These are phyloP conservation scores for Paecilomyces sp. DNA, from an alignment of 2,329 filamentous ascomycete species.

Conservation along the genomic window DNA sequence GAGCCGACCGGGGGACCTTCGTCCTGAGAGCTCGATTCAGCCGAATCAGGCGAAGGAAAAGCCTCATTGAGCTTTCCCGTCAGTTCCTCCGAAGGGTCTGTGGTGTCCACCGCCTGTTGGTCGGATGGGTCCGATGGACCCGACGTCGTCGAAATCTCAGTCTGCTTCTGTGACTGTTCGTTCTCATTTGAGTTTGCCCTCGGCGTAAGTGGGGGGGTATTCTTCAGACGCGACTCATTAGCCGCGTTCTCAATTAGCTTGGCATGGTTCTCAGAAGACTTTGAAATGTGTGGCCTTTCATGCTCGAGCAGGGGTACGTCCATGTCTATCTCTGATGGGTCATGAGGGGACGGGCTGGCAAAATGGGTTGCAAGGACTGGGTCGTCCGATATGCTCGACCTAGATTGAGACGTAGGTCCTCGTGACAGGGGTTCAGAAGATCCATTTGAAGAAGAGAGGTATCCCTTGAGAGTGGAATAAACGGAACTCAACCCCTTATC, in stretches of 20 bases:
- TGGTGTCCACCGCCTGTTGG: constrained; percentile 13
- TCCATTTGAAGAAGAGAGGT: constrained; percentile 31
- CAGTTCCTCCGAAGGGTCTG: constrained; percentile 27
- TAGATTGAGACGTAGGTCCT: constrained; percentile 46
- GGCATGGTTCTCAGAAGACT: constrained; percentile 37
- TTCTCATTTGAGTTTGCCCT: constrained; percentile 70
- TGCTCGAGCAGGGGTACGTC: constrained; percentile 46
- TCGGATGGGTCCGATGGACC: constrained; percentile 10
- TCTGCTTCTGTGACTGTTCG: constrained; percentile 24
- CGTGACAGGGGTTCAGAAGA: constrained; percentile 28
- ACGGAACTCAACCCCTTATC: constrained; percentile 35
- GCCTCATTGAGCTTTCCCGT: constrained; percentile 29
- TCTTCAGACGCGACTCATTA: constrained; percentile 62
- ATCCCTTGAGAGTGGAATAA: constrained; percentile 38
- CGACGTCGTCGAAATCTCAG: constrained; percentile 14
- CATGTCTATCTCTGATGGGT: constrained; percentile 41
- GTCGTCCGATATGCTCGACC: constrained; percentile 58
- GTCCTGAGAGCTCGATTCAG: constrained; percentile 14
- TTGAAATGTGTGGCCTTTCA: constrained; percentile 33
- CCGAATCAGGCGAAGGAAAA: constrained; percentile 19
- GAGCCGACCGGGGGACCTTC: constrained; percentile 60
- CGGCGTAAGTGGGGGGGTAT: constrained; percentile 82
- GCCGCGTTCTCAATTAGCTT: constrained; percentile 78
- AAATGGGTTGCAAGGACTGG: constrained; percentile 61
- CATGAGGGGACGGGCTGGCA: constrained; percentile 57